phyloP scores from a whole-genome alignment of 2,329 filamentous ascomycete genomes.

The Fusarium paranaense region DNA sequence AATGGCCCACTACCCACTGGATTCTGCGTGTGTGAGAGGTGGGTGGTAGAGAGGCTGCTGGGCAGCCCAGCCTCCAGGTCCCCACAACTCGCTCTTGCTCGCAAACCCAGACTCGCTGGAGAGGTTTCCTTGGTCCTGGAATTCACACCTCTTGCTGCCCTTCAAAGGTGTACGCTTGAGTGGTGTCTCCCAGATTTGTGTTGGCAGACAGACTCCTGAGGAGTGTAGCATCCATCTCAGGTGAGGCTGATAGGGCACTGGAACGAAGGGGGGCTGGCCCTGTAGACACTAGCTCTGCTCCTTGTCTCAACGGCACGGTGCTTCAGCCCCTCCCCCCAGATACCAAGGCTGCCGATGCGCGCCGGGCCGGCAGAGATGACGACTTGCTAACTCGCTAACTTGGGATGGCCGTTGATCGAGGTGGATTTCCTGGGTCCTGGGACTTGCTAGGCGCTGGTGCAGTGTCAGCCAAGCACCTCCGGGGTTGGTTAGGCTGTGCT shows the following conservation, averaged over 20 bases:
- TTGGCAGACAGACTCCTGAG: not conserved
- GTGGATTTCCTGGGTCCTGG: constrained; percentile 20
- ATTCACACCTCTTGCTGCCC: not conserved
- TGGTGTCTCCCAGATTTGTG: not conserved
- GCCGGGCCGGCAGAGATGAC: constrained; percentile 4
- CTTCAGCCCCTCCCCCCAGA: constrained; percentile 2
- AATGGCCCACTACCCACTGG: constrained; percentile 29
- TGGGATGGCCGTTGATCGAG: constrained; percentile 3
- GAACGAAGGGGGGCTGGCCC: not conserved
- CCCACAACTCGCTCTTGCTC: constrained; percentile 1
- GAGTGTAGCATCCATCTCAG: not conserved
- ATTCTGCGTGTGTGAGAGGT: constrained; percentile 8
- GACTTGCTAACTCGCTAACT: not conserved
- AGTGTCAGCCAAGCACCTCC: constrained; percentile 23
- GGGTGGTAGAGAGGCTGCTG: not conserved
- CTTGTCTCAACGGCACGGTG: constrained; percentile 6
- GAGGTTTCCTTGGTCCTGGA: not conserved
- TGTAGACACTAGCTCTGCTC: not conserved
- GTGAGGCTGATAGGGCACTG: not conserved
- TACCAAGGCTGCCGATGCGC: constrained; percentile 1
- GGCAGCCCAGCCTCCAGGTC: constrained; percentile 12
- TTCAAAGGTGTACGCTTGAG: not conserved
- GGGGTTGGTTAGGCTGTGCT: constrained; percentile 18
- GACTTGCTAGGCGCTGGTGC: constrained; percentile 22
- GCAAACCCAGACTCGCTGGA: not conserved